Conservation (phyloP, 345 rosid species). For the Barbarea vulgaris region DNA sequence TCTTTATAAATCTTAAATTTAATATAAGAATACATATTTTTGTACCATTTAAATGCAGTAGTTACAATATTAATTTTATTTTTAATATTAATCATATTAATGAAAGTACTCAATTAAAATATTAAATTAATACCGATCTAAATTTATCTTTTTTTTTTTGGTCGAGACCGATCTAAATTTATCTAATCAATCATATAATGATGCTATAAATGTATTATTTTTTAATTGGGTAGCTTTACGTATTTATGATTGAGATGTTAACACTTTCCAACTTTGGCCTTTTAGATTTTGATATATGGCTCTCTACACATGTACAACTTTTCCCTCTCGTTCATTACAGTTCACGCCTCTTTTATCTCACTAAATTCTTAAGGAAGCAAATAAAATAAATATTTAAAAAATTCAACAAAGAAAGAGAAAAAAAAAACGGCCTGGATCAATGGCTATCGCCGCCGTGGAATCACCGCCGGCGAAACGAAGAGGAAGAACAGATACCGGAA, state of each 20-base stretch:
- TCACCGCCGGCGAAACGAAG: constrained; percentile 31
- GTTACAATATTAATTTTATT: too few relatives aligned
- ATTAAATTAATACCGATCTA: neutral
- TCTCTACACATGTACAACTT: neutral
- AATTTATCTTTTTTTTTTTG: too few relatives aligned
- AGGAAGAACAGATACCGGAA: neutral
- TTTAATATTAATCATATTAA: too few relatives aligned
- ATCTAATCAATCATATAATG: neutral
- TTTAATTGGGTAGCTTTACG: constrained; percentile 26
- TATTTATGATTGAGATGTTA: constrained; percentile 35
- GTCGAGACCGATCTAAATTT: neutral
- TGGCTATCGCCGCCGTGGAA: constrained; percentile 17
- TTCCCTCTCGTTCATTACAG: constrained; percentile 32
- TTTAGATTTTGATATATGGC: constrained; percentile 35
- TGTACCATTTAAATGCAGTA: too few relatives aligned
- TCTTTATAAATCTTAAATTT: too few relatives aligned
- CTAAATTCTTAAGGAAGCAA: neutral
- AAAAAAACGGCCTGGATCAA: constrained; percentile 5
- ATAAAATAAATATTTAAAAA: neutral
- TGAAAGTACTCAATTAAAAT: neutral
- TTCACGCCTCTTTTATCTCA: constrained; percentile 30
- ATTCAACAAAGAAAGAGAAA: neutral
- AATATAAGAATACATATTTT: too few relatives aligned
- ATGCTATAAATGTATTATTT: constrained; percentile 15
- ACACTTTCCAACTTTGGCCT: constrained; percentile 43